Percentiles rank a stretch among this genome's conserved stretches.
Conservation (phyloP, 176 grass and related monocot genomes). For the Oryza glaberrima region DNA sequence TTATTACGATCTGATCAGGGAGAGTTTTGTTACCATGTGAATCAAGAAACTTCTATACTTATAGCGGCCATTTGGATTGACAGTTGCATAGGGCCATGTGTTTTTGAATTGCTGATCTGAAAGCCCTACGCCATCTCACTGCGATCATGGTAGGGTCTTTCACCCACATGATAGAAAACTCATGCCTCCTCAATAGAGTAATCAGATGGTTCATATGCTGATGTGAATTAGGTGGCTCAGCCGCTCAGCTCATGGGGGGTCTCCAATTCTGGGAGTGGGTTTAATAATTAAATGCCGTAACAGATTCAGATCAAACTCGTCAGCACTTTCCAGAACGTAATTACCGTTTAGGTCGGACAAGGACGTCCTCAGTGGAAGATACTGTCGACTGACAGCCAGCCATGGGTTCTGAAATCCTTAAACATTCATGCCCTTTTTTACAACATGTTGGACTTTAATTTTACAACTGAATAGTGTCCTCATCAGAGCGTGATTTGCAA, state of each 20-base stretch:
- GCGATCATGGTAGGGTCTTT: constrained; percentile 42
- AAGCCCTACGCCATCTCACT: background rate
- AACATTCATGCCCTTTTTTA: background rate
- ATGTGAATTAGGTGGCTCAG: constrained; percentile 28
- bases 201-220: constrained; percentile 38
- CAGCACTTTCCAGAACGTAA: constrained; percentile 1
- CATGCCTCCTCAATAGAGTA: constrained; percentile 23
- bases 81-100: constrained; percentile 19
- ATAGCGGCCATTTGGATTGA: constrained; percentile 3
- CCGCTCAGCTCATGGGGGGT: constrained; percentile 2
- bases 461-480: background rate
- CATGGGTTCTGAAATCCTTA: background rate
- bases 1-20: background rate
- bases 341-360: background rate
- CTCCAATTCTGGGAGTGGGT: constrained; percentile 4
- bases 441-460: constrained; percentile 31
- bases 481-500: constrained; percentile 5
- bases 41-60: constrained; percentile 2
- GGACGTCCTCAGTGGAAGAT: background rate
- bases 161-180: constrained; percentile 37
- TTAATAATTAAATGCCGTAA: constrained; percentile 36
- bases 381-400: background rate
- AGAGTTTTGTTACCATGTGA: constrained; percentile 2
- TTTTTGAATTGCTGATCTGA: constrained; percentile 15
- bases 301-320: constrained; percentile 14